phyloP scores from a whole-genome alignment of 192 early-diverging fungal genomes.

The Tieghemiomyces parasiticus region DNA sequence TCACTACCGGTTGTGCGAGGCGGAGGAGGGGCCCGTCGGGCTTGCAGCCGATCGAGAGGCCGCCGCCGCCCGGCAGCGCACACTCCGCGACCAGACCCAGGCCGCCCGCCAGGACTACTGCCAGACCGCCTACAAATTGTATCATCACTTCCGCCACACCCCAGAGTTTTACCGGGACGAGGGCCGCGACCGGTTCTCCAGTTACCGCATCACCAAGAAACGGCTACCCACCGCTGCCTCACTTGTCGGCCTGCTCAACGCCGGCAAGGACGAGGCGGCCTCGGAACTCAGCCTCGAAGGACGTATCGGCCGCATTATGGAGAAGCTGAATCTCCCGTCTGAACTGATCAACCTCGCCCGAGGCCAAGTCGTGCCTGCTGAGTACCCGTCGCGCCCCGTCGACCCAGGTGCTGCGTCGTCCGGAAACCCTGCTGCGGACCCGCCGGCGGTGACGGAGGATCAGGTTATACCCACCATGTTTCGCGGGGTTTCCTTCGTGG shows the following conservation, averaged over 20 bases:
- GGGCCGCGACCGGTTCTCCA: conserved; percentile 18
- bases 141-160: conserved; percentile 22
- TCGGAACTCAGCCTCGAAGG: conserved; percentile 16
- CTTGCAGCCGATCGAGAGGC: too few relatives aligned
- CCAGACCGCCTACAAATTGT: conserved; percentile 18
- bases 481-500: conserved; percentile 22
- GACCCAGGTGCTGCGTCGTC: too few relatives aligned
- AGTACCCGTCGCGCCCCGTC: conserved; percentile 4
- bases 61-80: too few relatives aligned
- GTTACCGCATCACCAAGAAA: conserved; percentile 16
- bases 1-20: too few relatives aligned
- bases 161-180: conserved; percentile 18
- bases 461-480: conserved; percentile 19
- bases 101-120: conserved; percentile 20
- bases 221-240: conserved; percentile 7
- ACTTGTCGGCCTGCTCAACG: conserved; percentile 2
- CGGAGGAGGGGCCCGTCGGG: too few relatives aligned
- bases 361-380: neutral
- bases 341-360: neutral
- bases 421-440: too few relatives aligned
- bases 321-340: conserved; percentile 11
- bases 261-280: conserved; percentile 17
- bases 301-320: conserved; percentile 20
- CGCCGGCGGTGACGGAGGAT: neutral
- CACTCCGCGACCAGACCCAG: too few relatives aligned